Evolutionary conservation across 305 asterid genomes (phyloP).

Genomic region (Solanum aculeatissimum): DNA sequence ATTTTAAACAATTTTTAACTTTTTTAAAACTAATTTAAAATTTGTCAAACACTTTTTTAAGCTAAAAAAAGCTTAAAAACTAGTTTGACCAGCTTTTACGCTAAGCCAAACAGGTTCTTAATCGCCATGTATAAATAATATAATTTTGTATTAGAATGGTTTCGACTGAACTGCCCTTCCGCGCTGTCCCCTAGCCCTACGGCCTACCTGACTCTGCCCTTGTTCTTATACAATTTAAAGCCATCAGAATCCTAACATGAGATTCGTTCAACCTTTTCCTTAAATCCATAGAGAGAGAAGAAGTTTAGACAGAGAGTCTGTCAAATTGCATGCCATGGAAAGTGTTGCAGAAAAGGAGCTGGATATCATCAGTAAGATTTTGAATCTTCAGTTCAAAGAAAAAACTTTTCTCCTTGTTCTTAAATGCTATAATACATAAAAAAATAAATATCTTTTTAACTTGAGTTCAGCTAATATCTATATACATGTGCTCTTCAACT

Average conservation of each 20-base stretch:
- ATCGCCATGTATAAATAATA: neutral
- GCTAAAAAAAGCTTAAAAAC: too few species aligned
- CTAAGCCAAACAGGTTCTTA: too few species aligned
- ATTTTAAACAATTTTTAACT: too few species aligned
- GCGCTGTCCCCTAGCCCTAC: neutral
- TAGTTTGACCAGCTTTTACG: too few species aligned
- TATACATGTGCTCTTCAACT: too few species aligned
- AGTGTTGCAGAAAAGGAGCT: neutral
- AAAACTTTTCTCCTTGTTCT: neutral
- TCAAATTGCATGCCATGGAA: neutral
- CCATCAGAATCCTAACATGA: neutral
- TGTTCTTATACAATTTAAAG: neutral
- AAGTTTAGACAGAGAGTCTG: neutral
- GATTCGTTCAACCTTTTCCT: neutral
- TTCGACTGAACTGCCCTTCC: neutral
- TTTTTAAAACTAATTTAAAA: too few species aligned
- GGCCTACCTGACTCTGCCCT: neutral
- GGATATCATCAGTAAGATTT: neutral
- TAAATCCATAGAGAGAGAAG: neutral
- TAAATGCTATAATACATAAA: neutral
- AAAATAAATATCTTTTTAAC: too few species aligned
- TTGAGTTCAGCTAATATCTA: too few species aligned
- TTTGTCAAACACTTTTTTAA: too few species aligned
- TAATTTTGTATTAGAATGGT: neutral
- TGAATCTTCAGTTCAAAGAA: neutral